Evolutionary conservation across 1,139 yeast species (phyloP).

Genomic region (Nadsonia commutata): DNA sequence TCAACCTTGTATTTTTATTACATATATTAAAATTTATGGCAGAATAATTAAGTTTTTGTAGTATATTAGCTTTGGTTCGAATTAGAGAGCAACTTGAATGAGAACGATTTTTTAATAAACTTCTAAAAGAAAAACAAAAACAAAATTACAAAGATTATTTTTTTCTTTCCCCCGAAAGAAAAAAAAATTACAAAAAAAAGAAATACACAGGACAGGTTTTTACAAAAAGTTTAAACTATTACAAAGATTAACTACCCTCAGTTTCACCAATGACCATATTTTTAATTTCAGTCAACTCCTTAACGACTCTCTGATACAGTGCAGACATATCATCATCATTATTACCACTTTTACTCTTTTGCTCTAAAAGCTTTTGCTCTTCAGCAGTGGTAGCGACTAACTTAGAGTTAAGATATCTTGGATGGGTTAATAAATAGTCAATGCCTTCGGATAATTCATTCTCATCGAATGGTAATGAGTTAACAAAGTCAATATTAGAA

Average conservation of each 20-base stretch:
- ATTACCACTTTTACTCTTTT: constrained; percentile 7
- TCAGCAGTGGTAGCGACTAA: constrained; percentile 49
- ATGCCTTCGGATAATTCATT: constrained; percentile 43
- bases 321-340: not conserved
- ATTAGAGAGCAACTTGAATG: no score
- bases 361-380: constrained; percentile 39
- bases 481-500: not conserved
- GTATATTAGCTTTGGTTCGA: no score
- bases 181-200: no score
- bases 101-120: no score
- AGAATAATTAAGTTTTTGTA: no score
- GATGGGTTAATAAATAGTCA: constrained; percentile 67
- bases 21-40: no score
- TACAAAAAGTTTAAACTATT: no score
- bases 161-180: no score
- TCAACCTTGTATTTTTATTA: no score
- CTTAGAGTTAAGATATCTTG: constrained; percentile 63
- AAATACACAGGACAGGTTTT: no score
- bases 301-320: not conserved
- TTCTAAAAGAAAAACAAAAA: no score
- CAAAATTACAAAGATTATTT: no score
- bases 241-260: not conserved
- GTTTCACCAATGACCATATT: not conserved
- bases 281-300: not conserved
- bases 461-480: constrained; percentile 7